A percentile compares a stretch with the other conserved stretches of the same genome.
These are phyloP conservation scores for Abortiporus biennis DNA, from an alignment of 1,284 basidiomycete genomes.

Conservation along the genomic window DNA sequence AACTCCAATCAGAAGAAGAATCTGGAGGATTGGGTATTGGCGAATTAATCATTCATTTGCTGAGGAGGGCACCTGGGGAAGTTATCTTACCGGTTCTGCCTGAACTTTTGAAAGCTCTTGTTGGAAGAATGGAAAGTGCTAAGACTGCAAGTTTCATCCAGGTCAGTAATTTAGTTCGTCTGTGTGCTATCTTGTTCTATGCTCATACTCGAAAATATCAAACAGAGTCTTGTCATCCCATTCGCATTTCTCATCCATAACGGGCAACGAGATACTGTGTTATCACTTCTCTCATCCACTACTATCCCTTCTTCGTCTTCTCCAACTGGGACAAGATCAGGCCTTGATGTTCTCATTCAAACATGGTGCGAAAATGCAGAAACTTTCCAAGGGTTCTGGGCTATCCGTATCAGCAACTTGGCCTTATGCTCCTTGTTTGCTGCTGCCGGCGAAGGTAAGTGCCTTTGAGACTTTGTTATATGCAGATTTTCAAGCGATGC, in stretches of 20 bases:
- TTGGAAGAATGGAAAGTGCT: conserved; percentile 73
- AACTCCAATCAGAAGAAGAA: conserved; percentile 75
- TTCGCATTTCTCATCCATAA: conserved; percentile 86
- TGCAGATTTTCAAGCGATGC: no score
- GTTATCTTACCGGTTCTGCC: conserved; percentile 79
- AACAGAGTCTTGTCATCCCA: conserved; percentile 81
- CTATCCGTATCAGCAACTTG: conserved; percentile 77
- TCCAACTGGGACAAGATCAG: conserved; percentile 53
- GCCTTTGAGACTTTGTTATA: no score
- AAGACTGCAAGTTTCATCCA: conserved; percentile 88
- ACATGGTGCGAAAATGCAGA: conserved; percentile 94
- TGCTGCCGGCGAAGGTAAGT: conserved; percentile 57
- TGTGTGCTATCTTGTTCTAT: neutral
- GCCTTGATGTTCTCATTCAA: conserved; percentile 77
- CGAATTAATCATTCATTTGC: conserved; percentile 89
- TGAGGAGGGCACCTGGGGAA: conserved; percentile 77
- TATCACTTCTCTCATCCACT: conserved; percentile 69
- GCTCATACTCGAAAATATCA: neutral
- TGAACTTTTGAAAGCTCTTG: conserved; percentile 80
- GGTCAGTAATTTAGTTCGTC: conserved; percentile 32
- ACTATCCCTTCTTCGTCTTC: no score
- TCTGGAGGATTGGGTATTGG: conserved; percentile 90
- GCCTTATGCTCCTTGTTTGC: conserved; percentile 77
- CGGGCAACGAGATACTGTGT: conserved; percentile 72
- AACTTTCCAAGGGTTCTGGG: conserved; percentile 94